Percentiles rank a stretch among this genome's conserved stretches.
Evolutionary conservation across 129 eudicot genomes (phyloP).

Genomic region (Artemisia annua): DNA sequence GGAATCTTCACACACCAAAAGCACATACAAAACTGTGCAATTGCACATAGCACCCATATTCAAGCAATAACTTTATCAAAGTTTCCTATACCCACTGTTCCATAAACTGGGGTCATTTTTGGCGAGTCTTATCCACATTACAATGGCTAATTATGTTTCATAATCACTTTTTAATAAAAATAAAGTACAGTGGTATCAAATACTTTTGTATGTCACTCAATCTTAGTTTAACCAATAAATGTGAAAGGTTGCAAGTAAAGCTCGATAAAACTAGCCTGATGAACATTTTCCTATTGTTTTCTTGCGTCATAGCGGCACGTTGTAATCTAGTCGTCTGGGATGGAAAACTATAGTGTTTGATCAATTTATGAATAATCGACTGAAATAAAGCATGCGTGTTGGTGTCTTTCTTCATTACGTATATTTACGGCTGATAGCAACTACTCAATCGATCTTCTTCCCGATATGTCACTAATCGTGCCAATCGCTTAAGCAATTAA

Average conservation of each 20-base stretch:
- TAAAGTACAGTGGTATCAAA: neutral
- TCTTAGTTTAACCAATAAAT: neutral
- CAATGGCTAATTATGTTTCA: slow-evolving; percentile 4
- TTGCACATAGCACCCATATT: slow-evolving; percentile 12
- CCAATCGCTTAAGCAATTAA: neutral
- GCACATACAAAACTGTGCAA: slow-evolving; percentile 9
- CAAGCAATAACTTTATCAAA: slow-evolving; percentile 6
- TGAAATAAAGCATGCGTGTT: neutral
- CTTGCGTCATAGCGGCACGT: too few species aligned
- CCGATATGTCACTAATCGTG: neutral
- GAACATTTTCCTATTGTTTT: too few species aligned
- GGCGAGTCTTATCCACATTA: slow-evolving; percentile 15
- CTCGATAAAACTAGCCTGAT: neutral
- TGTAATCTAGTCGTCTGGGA: too few species aligned
- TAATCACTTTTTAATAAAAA: neutral
- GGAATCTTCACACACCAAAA: slow-evolving; percentile 11
- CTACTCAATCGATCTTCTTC: neutral
- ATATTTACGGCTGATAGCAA: neutral
- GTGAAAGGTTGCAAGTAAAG: slow-evolving; percentile 8
- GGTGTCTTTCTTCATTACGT: neutral
- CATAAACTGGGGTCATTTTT: slow-evolving; percentile 10
- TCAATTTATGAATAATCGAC: neutral
- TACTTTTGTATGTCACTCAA: too few species aligned
- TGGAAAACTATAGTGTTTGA: neutral
- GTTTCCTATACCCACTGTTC: slow-evolving; percentile 26